Evolutionary conservation across 441 rosid species (phyloP).

Genomic region (Dalechampia spathulata): DNA sequence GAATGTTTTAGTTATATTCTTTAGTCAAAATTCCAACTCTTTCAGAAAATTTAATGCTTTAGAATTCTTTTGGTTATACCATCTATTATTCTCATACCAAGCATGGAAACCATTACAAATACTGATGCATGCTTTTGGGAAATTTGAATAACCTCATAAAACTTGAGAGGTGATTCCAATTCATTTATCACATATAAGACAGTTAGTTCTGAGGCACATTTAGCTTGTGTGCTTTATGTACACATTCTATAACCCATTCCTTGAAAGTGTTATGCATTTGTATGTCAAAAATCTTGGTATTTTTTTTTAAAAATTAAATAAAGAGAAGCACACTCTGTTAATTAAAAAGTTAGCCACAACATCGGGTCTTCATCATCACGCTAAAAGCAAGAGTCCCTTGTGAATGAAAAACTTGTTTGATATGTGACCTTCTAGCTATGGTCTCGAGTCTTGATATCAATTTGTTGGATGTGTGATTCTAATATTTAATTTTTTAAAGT

Average conservation of each 20-base stretch:
- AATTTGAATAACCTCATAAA: conserved; percentile 1
- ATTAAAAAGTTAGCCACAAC: too few relatives aligned
- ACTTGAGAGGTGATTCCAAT: background rate
- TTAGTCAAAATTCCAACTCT: background rate
- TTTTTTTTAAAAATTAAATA: too few relatives aligned
- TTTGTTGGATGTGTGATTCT: background rate
- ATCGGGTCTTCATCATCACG: too few relatives aligned
- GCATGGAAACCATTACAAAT: background rate
- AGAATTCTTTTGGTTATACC: background rate
- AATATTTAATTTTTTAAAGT: background rate
- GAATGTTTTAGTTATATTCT: background rate
- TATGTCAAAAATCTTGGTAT: too few relatives aligned
- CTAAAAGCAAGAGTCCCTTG: too few relatives aligned
- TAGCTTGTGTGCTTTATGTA: too few relatives aligned
- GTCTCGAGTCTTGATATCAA: background rate
- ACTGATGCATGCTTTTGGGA: background rate
- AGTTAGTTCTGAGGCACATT: too few relatives aligned
- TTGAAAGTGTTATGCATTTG: too few relatives aligned
- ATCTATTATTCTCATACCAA: background rate
- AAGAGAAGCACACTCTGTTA: too few relatives aligned
- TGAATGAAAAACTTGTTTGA: background rate
- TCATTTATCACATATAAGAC: too few relatives aligned
- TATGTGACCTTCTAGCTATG: background rate
- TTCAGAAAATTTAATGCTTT: background rate
- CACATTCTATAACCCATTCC: too few relatives aligned